A percentile compares a stretch with the other conserved stretches of the same genome.
phyloP scores from a whole-genome alignment of 2,329 filamentous ascomycete species.

The Biscogniauxia sp. region DNA sequence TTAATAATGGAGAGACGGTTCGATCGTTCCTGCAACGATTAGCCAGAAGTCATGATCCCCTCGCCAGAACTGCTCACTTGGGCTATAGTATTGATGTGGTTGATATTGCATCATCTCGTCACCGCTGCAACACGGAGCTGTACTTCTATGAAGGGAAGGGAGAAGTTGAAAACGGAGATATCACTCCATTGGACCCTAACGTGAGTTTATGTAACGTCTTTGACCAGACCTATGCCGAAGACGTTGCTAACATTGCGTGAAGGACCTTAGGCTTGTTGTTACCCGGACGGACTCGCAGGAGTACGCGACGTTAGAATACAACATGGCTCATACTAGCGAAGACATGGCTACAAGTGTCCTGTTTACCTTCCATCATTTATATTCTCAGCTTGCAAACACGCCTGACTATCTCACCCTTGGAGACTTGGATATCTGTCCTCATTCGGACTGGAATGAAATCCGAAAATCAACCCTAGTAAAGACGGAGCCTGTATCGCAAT shows the following conservation, averaged over 20 bases:
- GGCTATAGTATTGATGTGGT: constrained; percentile 13
- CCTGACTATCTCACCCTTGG: constrained; percentile 7
- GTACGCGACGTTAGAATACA: constrained; percentile 10
- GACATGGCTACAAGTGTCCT: constrained; percentile 17
- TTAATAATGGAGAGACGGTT: constrained; percentile 10
- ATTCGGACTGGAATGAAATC: not conserved
- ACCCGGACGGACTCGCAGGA: constrained; percentile 2
- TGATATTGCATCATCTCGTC: constrained; percentile 10
- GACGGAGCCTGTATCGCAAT: not conserved
- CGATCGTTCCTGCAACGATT: constrained; percentile 15
- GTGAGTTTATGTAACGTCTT: constrained; percentile 1
- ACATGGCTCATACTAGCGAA: constrained; percentile 12
- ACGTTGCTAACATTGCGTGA: not conserved
- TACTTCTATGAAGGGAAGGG: constrained; percentile 5
- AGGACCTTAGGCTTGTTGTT: constrained; percentile 12
- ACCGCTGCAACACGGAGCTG: constrained; percentile 17
- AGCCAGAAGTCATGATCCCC: constrained; percentile 2
- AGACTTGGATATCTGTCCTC: constrained; percentile 12
- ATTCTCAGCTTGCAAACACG: constrained; percentile 8
- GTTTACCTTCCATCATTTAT: constrained; percentile 17
- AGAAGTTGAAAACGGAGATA: not conserved
- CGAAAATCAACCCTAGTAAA: not conserved
- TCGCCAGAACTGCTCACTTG: constrained; percentile 1
- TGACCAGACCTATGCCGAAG: not conserved
- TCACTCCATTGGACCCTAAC: constrained; percentile 1